Conservation (phyloP, 1,139 yeast genomes). For the Blastobotrys aristatus region DNA sequence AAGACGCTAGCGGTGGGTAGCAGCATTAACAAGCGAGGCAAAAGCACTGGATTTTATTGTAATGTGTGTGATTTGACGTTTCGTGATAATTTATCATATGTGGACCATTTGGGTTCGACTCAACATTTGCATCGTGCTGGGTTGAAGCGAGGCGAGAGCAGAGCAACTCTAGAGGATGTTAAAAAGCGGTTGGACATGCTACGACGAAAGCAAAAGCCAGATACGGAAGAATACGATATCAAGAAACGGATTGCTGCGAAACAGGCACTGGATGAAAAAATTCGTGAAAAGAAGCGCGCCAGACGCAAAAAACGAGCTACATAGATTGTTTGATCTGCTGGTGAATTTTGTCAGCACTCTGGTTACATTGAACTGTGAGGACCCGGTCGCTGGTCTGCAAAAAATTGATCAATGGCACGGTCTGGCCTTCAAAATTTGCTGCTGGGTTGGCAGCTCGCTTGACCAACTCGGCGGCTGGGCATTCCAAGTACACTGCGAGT, state of each 20-base stretch:
- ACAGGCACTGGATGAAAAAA: slow-evolving; percentile 40
- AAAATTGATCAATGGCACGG: slow-evolving; percentile 88
- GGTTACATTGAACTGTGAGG: slow-evolving; percentile 69
- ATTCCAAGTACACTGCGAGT: slow-evolving; percentile 82
- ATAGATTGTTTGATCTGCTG: slow-evolving; percentile 43
- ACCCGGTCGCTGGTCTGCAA: slow-evolving; percentile 71
- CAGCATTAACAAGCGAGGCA: slow-evolving; percentile 46
- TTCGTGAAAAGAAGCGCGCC: slow-evolving; percentile 20
- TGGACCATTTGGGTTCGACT: slow-evolving; percentile 76
- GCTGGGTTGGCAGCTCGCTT: slow-evolving; percentile 54
- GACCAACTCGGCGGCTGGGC: slow-evolving; percentile 86
- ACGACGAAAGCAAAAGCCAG: slow-evolving; percentile 31
- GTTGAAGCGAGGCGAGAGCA: slow-evolving; percentile 28
- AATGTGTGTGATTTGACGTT: slow-evolving; percentile 73
- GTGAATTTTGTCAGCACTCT: slow-evolving; percentile 72
- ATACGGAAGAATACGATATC: slow-evolving; percentile 40
- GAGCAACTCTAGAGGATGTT: slow-evolving; percentile 38
- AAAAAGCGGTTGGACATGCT: slow-evolving; percentile 31
- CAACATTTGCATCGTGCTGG: slow-evolving; percentile 36
- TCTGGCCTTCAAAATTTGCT: slow-evolving; percentile 45
- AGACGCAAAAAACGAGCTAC: slow-evolving; percentile 23
- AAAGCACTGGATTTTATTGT: slow-evolving; percentile 78
- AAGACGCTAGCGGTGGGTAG: slow-evolving; percentile 43
- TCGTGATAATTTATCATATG: slow-evolving; percentile 72
- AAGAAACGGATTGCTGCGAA: slow-evolving; percentile 44